A percentile compares a stretch with the other conserved stretches of the same genome.
Conservation (phyloP, 495 filamentous ascomycete species). For the Corynascus novoguineensis region DNA sequence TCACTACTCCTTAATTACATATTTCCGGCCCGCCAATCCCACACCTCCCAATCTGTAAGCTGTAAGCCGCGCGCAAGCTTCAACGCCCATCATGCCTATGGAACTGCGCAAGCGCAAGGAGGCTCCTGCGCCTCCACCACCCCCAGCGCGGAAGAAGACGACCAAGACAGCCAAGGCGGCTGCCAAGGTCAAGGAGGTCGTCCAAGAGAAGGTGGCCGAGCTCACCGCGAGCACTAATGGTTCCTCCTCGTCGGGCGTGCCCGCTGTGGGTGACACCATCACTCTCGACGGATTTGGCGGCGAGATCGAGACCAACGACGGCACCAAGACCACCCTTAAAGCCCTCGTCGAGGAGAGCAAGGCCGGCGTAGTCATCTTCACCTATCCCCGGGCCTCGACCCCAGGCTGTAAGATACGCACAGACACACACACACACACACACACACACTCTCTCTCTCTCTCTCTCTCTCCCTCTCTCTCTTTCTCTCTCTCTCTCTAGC, state of each 20-base stretch:
- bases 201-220: conserved; percentile 34
- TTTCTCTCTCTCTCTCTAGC: no score
- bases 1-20: neutral
- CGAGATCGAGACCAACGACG: conserved; percentile 79
- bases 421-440: neutral
- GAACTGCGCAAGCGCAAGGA: conserved; percentile 77
- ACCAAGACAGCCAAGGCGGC: conserved; percentile 41
- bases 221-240: conserved; percentile 40
- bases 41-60: conserved; percentile 5
- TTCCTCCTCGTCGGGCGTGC: conserved; percentile 29
- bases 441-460: neutral
- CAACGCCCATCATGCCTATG: conserved; percentile 39
- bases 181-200: conserved; percentile 43
- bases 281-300: conserved; percentile 70
- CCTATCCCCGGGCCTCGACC: conserved; percentile 92
- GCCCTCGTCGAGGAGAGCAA: conserved; percentile 75
- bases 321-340: conserved; percentile 67
- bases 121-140: conserved; percentile 48
- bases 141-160: conserved; percentile 25
- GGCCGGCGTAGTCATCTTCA: conserved; percentile 84
- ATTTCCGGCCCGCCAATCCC: neutral
- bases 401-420: conserved; percentile 70
- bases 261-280: conserved; percentile 50
- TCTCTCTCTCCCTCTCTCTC: neutral
- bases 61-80: conserved; percentile 10